Evolutionary conservation across 2,329 filamentous ascomycete genomes (phyloP).

Genomic region (Aspergillus pseudonomiae): DNA sequence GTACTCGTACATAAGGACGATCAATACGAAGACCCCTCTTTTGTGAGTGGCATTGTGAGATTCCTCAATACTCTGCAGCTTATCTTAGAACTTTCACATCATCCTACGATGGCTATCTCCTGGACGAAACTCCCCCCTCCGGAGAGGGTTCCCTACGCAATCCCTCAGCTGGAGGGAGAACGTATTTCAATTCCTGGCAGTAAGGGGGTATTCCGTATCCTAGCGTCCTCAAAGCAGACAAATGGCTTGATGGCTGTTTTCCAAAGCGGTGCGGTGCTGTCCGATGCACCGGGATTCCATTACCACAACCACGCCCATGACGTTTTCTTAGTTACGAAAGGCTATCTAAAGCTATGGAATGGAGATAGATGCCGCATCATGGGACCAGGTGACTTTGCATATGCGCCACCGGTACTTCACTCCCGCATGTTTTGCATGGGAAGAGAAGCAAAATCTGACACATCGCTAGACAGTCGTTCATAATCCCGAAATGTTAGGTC

Average conservation of each 20-base stretch:
- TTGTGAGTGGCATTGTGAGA: not conserved
- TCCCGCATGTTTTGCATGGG: not conserved
- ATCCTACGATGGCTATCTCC: slow-evolving; percentile 26
- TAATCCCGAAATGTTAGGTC: slow-evolving; percentile 58
- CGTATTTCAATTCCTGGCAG: slow-evolving; percentile 56
- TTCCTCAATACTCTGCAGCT: not conserved
- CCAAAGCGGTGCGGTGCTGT: slow-evolving; percentile 50
- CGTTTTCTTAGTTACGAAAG: slow-evolving; percentile 60
- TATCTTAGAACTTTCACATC: no score
- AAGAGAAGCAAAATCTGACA: not conserved
- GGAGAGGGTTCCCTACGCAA: slow-evolving; percentile 47
- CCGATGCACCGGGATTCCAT: slow-evolving; percentile 54
- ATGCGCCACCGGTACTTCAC: slow-evolving; percentile 55
- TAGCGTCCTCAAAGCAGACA: slow-evolving; percentile 57
- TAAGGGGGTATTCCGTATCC: slow-evolving; percentile 55
- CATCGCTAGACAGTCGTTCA: slow-evolving; percentile 52
- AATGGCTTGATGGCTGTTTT: slow-evolving; percentile 56
- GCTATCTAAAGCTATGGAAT: slow-evolving; percentile 60
- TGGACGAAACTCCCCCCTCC: slow-evolving; percentile 40
- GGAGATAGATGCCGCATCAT: slow-evolving; percentile 59
- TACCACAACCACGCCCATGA: slow-evolving; percentile 61
- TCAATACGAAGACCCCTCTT: not conserved
- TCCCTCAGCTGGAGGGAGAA: slow-evolving; percentile 55
- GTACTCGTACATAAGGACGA: not conserved
- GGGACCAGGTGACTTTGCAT: slow-evolving; percentile 60